Base-by-base conservation (phyloP, 2,329 filamentous ascomycete species). In the Nemania sp. region DNA sequence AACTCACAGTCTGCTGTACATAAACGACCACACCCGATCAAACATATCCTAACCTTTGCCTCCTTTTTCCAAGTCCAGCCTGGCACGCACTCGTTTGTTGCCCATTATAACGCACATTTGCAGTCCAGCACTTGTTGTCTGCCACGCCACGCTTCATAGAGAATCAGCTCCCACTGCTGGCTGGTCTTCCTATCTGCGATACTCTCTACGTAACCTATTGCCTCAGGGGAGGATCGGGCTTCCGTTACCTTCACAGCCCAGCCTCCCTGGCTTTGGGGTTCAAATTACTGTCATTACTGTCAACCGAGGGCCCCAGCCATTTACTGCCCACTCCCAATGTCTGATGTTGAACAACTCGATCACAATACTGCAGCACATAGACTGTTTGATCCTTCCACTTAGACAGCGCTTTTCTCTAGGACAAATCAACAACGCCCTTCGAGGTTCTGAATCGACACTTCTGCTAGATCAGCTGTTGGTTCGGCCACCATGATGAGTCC, bases 401-500 rank as follows among this genome's bases (percentile, higher is more conserved):
- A 65, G 61, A 62, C 59, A 47, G 34, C 62, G 21, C 51, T 53
- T 34, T 59, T 54, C 42, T 49, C 17, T 32, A 53, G 35, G 13
- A 54, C 48, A 57, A 54, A 6, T n/a, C 48, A 13, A 35, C 46
- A 35, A 42, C 51, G 21, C 21, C n/a, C 48, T 17, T 34, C 15
- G n/a, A 35, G 25, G 25, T 21, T 37, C 9, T 37, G 46, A 57
- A 46, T 52, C 47, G 25, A 53, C 35, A 45, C 29, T 50, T 11
- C 42, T 45, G 11, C 45, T 39, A 20, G 43, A 66, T 60, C 66
- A 54, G 54, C 53, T 65, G 62, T 64, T 66, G 62, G 66, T 63
- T 69, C 66, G 69, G 66, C 66, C 67, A 58, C 68, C 67, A 71
- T 66, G 62, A 74, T 73, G 72, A 71, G 69, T 65, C 67, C 72